These are phyloP conservation scores for Globisporangium okanoganense DNA, from an alignment of 352 stramenopile genomes.

Conservation along the genomic window DNA sequence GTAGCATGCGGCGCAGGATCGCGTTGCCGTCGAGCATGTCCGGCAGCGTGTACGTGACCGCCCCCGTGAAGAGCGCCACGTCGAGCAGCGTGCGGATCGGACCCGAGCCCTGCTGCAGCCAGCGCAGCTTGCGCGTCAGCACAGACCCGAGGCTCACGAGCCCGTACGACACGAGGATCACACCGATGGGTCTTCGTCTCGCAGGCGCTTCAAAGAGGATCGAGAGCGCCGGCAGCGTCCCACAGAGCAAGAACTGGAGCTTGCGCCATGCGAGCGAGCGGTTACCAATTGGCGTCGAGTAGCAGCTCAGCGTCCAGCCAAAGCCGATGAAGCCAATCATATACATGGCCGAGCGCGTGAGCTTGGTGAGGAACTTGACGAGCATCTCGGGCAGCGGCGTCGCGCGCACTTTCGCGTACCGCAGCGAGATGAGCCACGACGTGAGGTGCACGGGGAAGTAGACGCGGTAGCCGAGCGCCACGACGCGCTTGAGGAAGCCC, in stretches of 20 bases:
- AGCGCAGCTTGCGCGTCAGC: slow-evolving; percentile 25
- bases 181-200: slow-evolving; percentile 39
- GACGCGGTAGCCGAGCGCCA: slow-evolving; percentile 35
- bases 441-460: slow-evolving; percentile 58
- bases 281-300: slow-evolving; percentile 33
- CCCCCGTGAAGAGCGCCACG: slow-evolving; percentile 25
- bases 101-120: slow-evolving; percentile 32
- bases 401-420: slow-evolving; percentile 32
- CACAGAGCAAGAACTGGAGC: slow-evolving; percentile 47
- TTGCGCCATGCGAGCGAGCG: slow-evolving; percentile 43
- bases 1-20: slow-evolving; percentile 24
- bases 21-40: slow-evolving; percentile 25
- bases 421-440: slow-evolving; percentile 43
- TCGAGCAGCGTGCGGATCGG: slow-evolving; percentile 32
- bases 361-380: slow-evolving; percentile 25
- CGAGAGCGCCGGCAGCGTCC: slow-evolving; percentile 38
- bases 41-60: slow-evolving; percentile 41
- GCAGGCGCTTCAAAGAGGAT: slow-evolving; percentile 52
- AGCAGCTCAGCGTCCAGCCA: slow-evolving; percentile 46
- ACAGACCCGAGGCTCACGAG: slow-evolving; percentile 51
- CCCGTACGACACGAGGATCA: slow-evolving; percentile 62
- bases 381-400: slow-evolving; percentile 28
- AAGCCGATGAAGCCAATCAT: slow-evolving; percentile 49
- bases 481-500: slow-evolving; percentile 35
- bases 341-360: slow-evolving; percentile 49